These are phyloP conservation scores for Syzygium jambos DNA, from an alignment of 345 rosid species.

Conservation along the genomic window DNA sequence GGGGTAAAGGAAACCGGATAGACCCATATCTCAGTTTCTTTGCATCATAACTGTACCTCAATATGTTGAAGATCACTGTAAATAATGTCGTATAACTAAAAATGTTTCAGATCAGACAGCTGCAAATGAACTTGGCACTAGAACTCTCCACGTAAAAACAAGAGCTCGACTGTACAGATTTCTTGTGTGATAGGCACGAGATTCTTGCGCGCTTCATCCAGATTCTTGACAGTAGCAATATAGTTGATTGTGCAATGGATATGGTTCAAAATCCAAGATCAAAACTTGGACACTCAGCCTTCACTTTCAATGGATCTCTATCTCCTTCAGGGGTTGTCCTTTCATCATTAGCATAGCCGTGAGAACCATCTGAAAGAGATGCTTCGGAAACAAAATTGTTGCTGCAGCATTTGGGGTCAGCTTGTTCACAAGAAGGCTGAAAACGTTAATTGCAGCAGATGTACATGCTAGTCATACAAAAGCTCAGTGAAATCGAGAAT, in stretches of 20 bases:
- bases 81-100: background rate
- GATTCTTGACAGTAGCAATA: background rate
- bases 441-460: background rate
- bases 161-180: background rate
- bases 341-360: background rate
- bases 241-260: background rate
- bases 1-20: background rate
- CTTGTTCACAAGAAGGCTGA: background rate
- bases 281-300: constrained; percentile 28
- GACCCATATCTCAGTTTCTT: background rate
- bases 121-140: background rate
- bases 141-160: background rate
- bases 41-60: background rate
- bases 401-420: background rate
- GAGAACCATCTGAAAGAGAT: background rate
- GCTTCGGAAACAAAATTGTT: background rate
- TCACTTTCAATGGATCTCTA: constrained; percentile 3
- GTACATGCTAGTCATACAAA: background rate
- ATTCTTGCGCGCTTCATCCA: background rate
- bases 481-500: background rate
- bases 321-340: background rate
- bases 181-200: background rate
- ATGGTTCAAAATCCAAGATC: constrained; percentile 43
- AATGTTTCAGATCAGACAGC: background rate
- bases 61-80: background rate